Evolutionary conservation across 176 grass and related monocot species (phyloP).

Genomic region (Triticum aestivum): IWGSC_CS_RefSeq_v2.1 NC_057799.1:594065744-594066243

Average conservation of each 20-base stretch:
- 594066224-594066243: constrained; percentile 25
- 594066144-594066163: neutral
- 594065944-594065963: neutral
- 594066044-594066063: neutral
- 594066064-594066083: neutral
- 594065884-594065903: neutral
- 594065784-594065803: too few relatives aligned
- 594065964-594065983: neutral
- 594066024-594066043: neutral
- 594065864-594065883: neutral
- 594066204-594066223: neutral
- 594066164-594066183: constrained; percentile 1
- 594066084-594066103: neutral
- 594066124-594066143: neutral
- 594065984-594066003: too few relatives aligned
- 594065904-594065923: neutral
- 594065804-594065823: too few relatives aligned
- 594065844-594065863: neutral
- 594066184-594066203: constrained; percentile 2
- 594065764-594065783: too few relatives aligned
- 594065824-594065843: neutral
- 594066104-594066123: neutral
- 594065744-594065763: too few relatives aligned
- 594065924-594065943: neutral
- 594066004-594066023: neutral